These are phyloP conservation scores for Solanum peruvianum DNA, from an alignment of 257 asterid genomes.

Conservation along the genomic window DNA sequence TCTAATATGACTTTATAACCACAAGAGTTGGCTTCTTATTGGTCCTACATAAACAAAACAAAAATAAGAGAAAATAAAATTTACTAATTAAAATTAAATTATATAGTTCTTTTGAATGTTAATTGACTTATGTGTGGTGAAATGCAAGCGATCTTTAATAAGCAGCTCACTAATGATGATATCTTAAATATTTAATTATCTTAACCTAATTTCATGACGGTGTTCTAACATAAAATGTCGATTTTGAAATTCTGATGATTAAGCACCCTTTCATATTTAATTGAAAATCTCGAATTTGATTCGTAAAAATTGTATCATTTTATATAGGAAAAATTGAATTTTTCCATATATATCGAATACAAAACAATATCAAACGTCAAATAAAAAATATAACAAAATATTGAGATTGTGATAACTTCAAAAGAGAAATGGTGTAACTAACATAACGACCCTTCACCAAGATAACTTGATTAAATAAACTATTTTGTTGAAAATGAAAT, in stretches of 20 bases:
- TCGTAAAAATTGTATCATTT: not conserved
- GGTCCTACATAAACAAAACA: not conserved
- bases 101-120: not conserved
- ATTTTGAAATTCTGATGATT: not conserved
- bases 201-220: not conserved
- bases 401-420: not conserved
- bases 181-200: not conserved
- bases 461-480: not conserved
- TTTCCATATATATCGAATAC: rapidly evolving
- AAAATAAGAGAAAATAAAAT: not conserved
- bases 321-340: rapidly evolving
- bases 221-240: not conserved
- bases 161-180: not conserved
- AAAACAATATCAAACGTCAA: rapidly evolving
- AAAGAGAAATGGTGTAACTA: not conserved
- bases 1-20: not conserved
- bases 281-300: rapidly evolving
- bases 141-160: not conserved
- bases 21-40: not conserved
- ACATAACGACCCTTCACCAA: constrained; percentile 11
- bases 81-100: not conserved
- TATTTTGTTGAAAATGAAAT: not conserved
- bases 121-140: not conserved
- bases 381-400: not conserved
- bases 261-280: not conserved